Conservation (phyloP, 192 early-diverging fungal species). For the Obelidium mucronatum region DNA sequence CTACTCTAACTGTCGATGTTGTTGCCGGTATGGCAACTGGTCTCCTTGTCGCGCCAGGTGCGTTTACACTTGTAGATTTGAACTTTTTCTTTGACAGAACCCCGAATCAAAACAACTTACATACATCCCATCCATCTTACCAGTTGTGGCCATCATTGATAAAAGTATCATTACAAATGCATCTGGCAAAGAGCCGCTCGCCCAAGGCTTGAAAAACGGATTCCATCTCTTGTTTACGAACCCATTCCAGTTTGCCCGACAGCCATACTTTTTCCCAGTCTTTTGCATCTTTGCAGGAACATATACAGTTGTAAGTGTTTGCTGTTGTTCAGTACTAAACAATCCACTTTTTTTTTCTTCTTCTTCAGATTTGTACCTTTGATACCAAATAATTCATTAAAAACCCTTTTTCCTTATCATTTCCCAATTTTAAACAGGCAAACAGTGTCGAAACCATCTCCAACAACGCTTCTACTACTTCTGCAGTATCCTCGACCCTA, state of each 20-base stretch:
- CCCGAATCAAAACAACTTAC: neutral
- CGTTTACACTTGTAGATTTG: neutral
- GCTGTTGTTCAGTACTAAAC: too few species aligned
- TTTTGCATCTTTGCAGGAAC: constrained; percentile 51
- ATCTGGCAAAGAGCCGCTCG: constrained; percentile 39
- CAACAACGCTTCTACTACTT: too few species aligned
- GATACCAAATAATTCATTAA: neutral
- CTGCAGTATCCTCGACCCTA: constrained; percentile 25
- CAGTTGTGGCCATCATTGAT: constrained; percentile 58
- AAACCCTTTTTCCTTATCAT: neutral
- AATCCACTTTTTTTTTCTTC: too few species aligned
- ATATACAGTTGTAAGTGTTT: constrained; percentile 11
- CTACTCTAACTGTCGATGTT: constrained; percentile 1
- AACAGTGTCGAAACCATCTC: constrained; percentile 49
- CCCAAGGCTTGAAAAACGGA: constrained; percentile 26
- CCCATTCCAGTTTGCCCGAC: constrained; percentile 37
- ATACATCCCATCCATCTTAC: constrained; percentile 29
- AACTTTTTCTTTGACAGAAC: neutral
- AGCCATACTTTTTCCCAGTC: constrained; percentile 45
- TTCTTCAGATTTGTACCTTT: too few species aligned
- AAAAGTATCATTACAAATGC: constrained; percentile 54
- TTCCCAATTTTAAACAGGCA: constrained; percentile 37
- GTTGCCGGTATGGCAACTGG: constrained; percentile 14
- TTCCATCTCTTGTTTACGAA: constrained; percentile 33
- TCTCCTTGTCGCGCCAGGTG: constrained; percentile 22